Percentiles rank a stretch among this genome's conserved stretches.
Evolutionary conservation across 768 basidiomycete genomes (phyloP).

Genomic region (Naganishia friedmannii): DNA sequence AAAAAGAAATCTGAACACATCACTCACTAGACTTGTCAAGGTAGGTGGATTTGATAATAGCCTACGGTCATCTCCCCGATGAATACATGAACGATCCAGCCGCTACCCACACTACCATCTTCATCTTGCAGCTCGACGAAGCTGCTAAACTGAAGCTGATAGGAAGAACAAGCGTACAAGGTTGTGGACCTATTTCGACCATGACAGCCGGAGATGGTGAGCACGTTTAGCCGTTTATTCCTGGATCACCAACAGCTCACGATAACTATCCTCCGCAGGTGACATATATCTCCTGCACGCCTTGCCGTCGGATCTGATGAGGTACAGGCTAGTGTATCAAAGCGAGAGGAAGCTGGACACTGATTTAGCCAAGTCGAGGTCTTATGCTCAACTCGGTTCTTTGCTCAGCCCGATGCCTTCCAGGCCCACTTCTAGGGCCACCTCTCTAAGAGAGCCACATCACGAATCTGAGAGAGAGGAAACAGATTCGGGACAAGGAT

Average conservation of each 20-base stretch:
- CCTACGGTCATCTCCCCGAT: constrained; percentile 18
- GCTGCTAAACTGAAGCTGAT: constrained; percentile 8
- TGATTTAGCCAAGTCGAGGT: constrained; percentile 2
- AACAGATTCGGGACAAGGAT: background rate
- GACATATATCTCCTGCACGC: constrained; percentile 10
- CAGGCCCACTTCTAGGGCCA: constrained; percentile 1
- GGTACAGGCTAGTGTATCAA: background rate
- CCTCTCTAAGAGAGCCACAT: background rate
- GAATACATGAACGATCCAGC: constrained; percentile 3
- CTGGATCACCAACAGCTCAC: background rate
- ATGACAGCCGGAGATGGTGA: background rate
- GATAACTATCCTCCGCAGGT: background rate
- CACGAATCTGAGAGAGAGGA: background rate
- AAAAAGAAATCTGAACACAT: background rate
- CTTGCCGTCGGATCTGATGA: background rate
- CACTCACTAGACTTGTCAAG: background rate
- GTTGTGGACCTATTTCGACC: constrained; percentile 12
- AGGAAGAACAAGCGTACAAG: constrained; percentile 9
- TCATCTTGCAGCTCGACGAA: background rate
- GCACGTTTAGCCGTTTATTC: background rate
- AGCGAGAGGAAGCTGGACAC: constrained; percentile 5
- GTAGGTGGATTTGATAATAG: constrained; percentile 7
- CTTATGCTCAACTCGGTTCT: constrained; percentile 10
- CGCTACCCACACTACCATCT: constrained; percentile 3
- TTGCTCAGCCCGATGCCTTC: constrained; percentile 9